phyloP scores from a whole-genome alignment of 1,139 yeast species.

The Candida albicans region DNA sequence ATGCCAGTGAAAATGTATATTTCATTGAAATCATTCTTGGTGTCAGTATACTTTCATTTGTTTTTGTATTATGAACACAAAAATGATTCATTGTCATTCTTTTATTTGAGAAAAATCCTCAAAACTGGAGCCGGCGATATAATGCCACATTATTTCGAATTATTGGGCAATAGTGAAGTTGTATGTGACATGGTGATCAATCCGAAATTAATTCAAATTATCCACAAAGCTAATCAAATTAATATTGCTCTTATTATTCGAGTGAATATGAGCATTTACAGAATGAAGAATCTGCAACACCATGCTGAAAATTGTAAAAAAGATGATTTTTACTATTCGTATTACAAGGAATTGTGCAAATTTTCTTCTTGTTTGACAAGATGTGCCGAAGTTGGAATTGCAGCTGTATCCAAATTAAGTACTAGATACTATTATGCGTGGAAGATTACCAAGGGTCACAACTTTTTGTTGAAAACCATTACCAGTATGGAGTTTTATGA shows the following conservation, averaged over 20 bases:
- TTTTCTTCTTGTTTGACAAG: constrained; percentile 34
- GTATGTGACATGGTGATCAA: constrained; percentile 43
- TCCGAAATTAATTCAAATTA: constrained; percentile 40
- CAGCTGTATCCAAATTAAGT: constrained; percentile 38
- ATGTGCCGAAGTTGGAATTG: constrained; percentile 37
- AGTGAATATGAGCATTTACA: constrained; percentile 23
- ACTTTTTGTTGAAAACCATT: constrained; percentile 28
- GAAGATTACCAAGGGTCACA: constrained; percentile 49
- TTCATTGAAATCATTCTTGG: constrained; percentile 31
- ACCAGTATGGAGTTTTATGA: constrained; percentile 33
- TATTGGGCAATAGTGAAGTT: constrained; percentile 30
- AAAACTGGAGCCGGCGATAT: constrained; percentile 32
- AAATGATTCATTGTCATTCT: constrained; percentile 27
- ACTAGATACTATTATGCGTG: constrained; percentile 52
- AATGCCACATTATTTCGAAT: constrained; percentile 41
- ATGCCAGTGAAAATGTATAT: constrained; percentile 30
- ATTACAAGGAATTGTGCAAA: constrained; percentile 26
- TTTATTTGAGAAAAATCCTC: constrained; percentile 37
- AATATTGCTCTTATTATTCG: constrained; percentile 34
- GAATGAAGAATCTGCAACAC: constrained; percentile 16
- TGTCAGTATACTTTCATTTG: constrained; percentile 40
- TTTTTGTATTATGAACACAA: constrained; percentile 39
- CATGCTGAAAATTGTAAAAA: constrained; percentile 19
- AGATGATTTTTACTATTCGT: constrained; percentile 20
- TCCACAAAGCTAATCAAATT: constrained; percentile 40